phyloP scores from a whole-genome alignment of 2,329 filamentous ascomycete genomes.

The Fusarium sublunatum region DNA sequence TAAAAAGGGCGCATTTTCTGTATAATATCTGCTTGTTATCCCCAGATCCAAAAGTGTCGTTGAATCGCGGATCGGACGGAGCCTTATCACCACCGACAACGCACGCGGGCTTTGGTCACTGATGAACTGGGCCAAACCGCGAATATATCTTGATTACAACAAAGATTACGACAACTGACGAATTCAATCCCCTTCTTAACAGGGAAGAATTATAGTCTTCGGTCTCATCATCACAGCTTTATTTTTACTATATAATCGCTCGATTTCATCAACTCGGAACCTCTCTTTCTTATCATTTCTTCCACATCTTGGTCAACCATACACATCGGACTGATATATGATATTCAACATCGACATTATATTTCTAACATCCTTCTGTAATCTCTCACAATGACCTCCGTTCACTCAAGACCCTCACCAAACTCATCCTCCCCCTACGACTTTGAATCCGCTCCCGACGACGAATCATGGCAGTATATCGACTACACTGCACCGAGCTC shows the following conservation, averaged over 20 bases:
- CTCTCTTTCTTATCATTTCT: neutral
- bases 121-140: slow-evolving; percentile 1
- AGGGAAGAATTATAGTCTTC: neutral
- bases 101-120: slow-evolving; percentile 5
- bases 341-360: neutral
- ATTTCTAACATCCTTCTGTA: neutral
- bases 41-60: slow-evolving; percentile 4
- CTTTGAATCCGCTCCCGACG: slow-evolving; percentile 54
- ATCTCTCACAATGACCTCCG: slow-evolving; percentile 51
- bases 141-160: slow-evolving; percentile 12
- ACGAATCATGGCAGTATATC: slow-evolving; percentile 60
- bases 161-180: slow-evolving; percentile 12
- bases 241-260: slow-evolving; percentile 4
- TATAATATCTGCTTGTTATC: slow-evolving; percentile 25
- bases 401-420: slow-evolving; percentile 55
- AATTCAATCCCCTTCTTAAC: neutral
- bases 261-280: neutral
- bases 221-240: neutral
- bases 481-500: slow-evolving; percentile 52
- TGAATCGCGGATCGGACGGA: slow-evolving; percentile 9
- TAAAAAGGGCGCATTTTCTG: slow-evolving; percentile 3
- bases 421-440: slow-evolving; percentile 54
- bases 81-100: neutral
- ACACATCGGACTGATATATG: slow-evolving; percentile 2
- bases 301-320: neutral